Evolutionary conservation across 192 early-diverging fungal genomes (phyloP), one percentile per base, ranked within the genome.

Genomic region (Diversispora eburnea): DNA sequence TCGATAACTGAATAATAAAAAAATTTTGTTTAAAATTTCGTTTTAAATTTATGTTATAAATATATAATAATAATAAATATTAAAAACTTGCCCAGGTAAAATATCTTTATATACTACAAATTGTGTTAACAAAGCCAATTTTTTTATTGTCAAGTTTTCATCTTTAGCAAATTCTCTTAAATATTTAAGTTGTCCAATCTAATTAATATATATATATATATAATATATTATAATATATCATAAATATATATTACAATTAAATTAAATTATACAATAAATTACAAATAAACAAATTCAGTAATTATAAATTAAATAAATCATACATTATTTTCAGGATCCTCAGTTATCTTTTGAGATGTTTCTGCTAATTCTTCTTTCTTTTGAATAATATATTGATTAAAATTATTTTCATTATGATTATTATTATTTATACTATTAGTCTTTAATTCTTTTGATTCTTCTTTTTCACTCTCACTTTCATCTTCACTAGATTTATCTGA

Each of bases 61-160:
- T 33, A 59, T 39, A 8, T 5, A 33, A 48, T n/a, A 33, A 48
- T n/a, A 54, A 33, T 19, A 54, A 74, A 46, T 19, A 33, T 45
- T 45, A 33, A 47, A 39, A 20, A 8, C 63, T 66, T 80, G 77
- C 79, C 91, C 94, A 3, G 97, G 97, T 47, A 98, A 85, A 78
- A 99, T 92, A 77, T 99, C 97, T 71, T 94, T 90, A 84, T 92
- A 99, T 4, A 99, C 92, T 0, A 93, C 93, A 43, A 98, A 83
- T 79, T 95, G 94, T 9, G 94, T 94, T 61, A 97, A 77, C 39
- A 97, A 76, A 0, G 89, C 90, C 46, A 99, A 76, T 59, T 92
- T 91, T 68, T 87, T 85, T 55, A 96, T 85, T 10, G 83, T 83
- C 5, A 76, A 65, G 68, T 91, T 90, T 5, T 80, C 82, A 59